Percentiles rank a stretch among this genome's conserved stretches.
Evolutionary conservation across 768 basidiomycete genomes (phyloP).

Genomic region (Termitomyces sp.): DNA sequence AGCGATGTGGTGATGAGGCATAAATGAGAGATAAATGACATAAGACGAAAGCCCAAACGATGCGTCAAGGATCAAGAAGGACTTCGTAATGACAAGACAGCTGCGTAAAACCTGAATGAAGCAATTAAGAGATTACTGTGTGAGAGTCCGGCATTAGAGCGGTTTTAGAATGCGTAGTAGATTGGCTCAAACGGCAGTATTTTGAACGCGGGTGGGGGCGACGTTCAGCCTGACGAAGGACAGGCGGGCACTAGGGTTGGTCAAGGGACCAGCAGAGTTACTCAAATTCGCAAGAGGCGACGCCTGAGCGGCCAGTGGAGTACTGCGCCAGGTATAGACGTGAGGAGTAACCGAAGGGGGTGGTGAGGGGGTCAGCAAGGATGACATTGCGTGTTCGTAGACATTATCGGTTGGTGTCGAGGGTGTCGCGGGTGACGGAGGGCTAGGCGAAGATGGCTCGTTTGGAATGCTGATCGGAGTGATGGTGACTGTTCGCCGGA

Average conservation of each 20-base stretch:
- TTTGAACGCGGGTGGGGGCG: slow-evolving; percentile 39
- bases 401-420: slow-evolving; percentile 21
- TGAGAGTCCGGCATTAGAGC: slow-evolving; percentile 8
- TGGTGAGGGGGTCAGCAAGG: slow-evolving; percentile 45
- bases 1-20: slow-evolving; percentile 4
- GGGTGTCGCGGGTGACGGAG: slow-evolving; percentile 25
- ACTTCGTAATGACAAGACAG: background rate
- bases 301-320: slow-evolving; percentile 23
- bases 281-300: slow-evolving; percentile 29
- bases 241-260: slow-evolving; percentile 55
- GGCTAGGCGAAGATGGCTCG: slow-evolving; percentile 25
- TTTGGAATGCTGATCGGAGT: slow-evolving; percentile 30
- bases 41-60: background rate
- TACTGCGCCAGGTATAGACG: slow-evolving; percentile 49
- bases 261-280: slow-evolving; percentile 42
- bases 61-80: background rate
- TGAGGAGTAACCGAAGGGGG: slow-evolving; percentile 54
- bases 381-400: slow-evolving; percentile 18
- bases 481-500: slow-evolving; percentile 29
- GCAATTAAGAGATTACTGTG: slow-evolving; percentile 13
- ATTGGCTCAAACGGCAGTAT: slow-evolving; percentile 28
- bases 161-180: slow-evolving; percentile 13
- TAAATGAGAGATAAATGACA: slow-evolving; percentile 14
- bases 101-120: background rate
- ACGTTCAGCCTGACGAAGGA: slow-evolving; percentile 52